Evolutionary conservation across 164 flowering plant genomes (phyloP).

Genomic region (Liquidambar formosana): DNA sequence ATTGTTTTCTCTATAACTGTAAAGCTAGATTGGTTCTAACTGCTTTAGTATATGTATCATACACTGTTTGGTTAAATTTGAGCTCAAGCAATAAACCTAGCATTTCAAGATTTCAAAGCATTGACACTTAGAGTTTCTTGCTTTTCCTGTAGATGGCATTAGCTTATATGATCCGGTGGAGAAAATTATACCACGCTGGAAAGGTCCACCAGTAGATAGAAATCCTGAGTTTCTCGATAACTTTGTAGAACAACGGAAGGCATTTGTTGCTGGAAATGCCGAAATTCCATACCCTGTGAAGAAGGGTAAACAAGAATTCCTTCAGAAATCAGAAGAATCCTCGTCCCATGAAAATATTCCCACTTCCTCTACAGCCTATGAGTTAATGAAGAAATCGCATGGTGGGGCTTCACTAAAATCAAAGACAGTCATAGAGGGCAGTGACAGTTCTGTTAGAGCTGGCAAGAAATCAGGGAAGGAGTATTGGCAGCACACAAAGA

Average conservation of each 20-base stretch:
- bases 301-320: constrained; percentile 17
- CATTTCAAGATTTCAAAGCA: background rate
- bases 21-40: background rate
- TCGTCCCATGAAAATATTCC: constrained; percentile 11
- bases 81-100: background rate
- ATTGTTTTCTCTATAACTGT: background rate
- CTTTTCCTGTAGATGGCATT: constrained; percentile 69
- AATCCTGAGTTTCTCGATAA: constrained; percentile 58
- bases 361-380: constrained; percentile 17
- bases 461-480: constrained; percentile 89
- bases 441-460: constrained; percentile 76
- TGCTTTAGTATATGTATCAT: background rate
- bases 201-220: constrained; percentile 62
- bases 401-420: constrained; percentile 30
- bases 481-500: constrained; percentile 95
- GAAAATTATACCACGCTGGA: constrained; percentile 88
- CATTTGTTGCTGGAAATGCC: constrained; percentile 29
- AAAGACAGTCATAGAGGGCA: constrained; percentile 72
- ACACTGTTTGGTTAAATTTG: background rate
- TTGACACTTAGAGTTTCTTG: constrained; percentile 13
- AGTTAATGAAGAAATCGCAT: constrained; percentile 15
- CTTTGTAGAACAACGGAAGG: constrained; percentile 35
- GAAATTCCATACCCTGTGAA: constrained; percentile 21
- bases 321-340: constrained; percentile 30
- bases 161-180: constrained; percentile 90